Percentiles rank a stretch among this genome's conserved stretches.
Evolutionary conservation across 2,329 filamentous ascomycete species (phyloP).

Genomic region (Rutstroemia sp.): DNA sequence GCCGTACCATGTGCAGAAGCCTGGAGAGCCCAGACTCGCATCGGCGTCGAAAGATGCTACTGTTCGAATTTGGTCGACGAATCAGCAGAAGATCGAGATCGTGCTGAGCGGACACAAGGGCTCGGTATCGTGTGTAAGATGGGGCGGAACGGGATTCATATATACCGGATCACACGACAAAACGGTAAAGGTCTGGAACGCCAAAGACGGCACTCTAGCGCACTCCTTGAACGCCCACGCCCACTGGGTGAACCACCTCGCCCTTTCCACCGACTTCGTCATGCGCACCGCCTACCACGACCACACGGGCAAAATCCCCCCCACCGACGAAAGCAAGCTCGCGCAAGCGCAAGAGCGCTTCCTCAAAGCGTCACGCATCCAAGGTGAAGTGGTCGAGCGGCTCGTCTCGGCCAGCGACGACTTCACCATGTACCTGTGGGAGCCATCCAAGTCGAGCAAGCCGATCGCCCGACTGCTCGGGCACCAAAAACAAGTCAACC

Average conservation of each 20-base stretch:
- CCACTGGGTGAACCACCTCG: slow-evolving; percentile 94
- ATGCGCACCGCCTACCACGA: slow-evolving; percentile 82
- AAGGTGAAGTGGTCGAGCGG: slow-evolving; percentile 71
- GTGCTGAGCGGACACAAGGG: slow-evolving; percentile 84
- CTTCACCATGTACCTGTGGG: slow-evolving; percentile 95
- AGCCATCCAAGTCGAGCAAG: slow-evolving; percentile 70
- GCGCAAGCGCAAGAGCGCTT: slow-evolving; percentile 75
- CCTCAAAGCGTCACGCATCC: slow-evolving; percentile 72
- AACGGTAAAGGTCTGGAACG: slow-evolving; percentile 85
- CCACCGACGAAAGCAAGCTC: slow-evolving; percentile 61
- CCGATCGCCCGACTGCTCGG: slow-evolving; percentile 84
- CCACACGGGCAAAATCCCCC: slow-evolving; percentile 65
- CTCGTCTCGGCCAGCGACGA: slow-evolving; percentile 90
- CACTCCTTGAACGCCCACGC: slow-evolving; percentile 77
- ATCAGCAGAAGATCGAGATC: slow-evolving; percentile 70
- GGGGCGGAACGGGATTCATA: slow-evolving; percentile 83
- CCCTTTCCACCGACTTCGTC: slow-evolving; percentile 86
- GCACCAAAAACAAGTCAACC: slow-evolving; percentile 94
- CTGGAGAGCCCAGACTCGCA: slow-evolving; percentile 70
- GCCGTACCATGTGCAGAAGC: slow-evolving; percentile 75
- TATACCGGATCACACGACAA: slow-evolving; percentile 88
- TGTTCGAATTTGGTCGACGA: slow-evolving; percentile 77
- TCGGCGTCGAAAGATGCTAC: slow-evolving; percentile 88
- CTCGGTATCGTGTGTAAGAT: slow-evolving; percentile 82
- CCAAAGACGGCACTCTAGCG: slow-evolving; percentile 67